These are phyloP conservation scores for Taphrina flavorubra DNA, from an alignment of 1,139 yeast genomes.

Conservation along the genomic window DNA sequence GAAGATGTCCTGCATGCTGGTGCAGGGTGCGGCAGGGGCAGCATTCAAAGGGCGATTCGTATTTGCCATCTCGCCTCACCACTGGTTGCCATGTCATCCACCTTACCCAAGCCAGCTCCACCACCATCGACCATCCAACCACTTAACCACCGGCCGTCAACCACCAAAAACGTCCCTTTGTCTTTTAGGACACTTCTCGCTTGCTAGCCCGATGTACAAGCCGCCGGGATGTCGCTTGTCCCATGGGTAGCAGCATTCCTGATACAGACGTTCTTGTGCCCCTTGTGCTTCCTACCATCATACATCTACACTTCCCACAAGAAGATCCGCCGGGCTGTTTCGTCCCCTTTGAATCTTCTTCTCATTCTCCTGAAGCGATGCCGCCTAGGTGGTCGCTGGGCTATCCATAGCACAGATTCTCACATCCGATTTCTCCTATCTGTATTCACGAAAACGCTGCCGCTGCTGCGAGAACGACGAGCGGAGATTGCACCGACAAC, in stretches of 20 bases:
- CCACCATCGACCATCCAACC: conserved; percentile 11
- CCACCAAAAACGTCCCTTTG: conserved; percentile 10
- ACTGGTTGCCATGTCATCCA: conserved; percentile 19
- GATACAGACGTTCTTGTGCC: conserved; percentile 12
- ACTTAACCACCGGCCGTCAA: conserved; percentile 14
- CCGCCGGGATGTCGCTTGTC: conserved; percentile 15
- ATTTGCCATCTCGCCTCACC: conserved; percentile 13
- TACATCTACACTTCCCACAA: conserved; percentile 2
- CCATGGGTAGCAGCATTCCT: neutral
- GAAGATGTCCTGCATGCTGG: neutral
- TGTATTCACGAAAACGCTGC: neutral
- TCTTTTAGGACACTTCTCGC: conserved; percentile 13
- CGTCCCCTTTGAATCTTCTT: neutral
- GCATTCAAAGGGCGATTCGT: conserved; percentile 8
- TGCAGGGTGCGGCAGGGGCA: neutral
- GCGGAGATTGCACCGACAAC: neutral
- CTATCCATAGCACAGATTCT: neutral
- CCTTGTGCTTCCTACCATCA: conserved; percentile 8
- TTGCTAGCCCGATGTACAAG: conserved; percentile 15
- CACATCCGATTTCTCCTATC: conserved; percentile 7
- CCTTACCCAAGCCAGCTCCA: conserved; percentile 12
- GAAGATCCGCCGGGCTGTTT: neutral
- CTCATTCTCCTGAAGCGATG: conserved; percentile 2
- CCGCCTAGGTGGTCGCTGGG: conserved; percentile 2
- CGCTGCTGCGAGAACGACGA: neutral